Percentiles rank a stretch among this genome's conserved stretches.
phyloP scores from a whole-genome alignment of 73 alveolate species.

The Uronychia binucleata region DNA sequence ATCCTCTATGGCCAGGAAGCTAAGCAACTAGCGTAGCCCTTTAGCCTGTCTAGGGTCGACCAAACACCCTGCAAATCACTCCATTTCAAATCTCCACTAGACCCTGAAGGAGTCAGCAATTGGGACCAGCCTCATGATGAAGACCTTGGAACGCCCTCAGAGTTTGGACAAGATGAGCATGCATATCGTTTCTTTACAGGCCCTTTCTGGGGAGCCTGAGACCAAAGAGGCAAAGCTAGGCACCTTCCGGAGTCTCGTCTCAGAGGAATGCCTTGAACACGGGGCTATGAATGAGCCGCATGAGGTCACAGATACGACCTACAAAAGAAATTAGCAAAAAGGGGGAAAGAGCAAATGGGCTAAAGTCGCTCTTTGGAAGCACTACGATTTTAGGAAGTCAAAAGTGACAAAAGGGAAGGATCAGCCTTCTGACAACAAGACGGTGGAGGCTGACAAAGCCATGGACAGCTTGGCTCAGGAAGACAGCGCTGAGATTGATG shows the following conservation, averaged over 20 bases:
- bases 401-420: no score
- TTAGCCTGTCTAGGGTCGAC: no score
- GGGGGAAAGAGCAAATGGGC: no score
- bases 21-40: no score
- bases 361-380: no score
- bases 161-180: neutral
- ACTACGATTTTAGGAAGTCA: no score
- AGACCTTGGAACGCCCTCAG: neutral
- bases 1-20: no score
- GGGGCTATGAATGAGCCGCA: no score
- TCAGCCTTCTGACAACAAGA: neutral
- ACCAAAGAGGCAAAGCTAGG: neutral
- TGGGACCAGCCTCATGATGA: neutral
- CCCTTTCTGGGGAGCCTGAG: neutral
- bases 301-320: no score
- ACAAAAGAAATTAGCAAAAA: no score
- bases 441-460: neutral
- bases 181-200: neutral
- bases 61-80: neutral
- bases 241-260: neutral
- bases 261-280: neutral
- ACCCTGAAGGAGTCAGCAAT: neutral
- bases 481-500: neutral
- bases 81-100: neutral
- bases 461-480: neutral